Percentiles rank a stretch among this genome's conserved stretches.
These are phyloP conservation scores for Zasmidium angulare DNA, from an alignment of 2,329 filamentous ascomycete genomes.

Conservation along the genomic window DNA sequence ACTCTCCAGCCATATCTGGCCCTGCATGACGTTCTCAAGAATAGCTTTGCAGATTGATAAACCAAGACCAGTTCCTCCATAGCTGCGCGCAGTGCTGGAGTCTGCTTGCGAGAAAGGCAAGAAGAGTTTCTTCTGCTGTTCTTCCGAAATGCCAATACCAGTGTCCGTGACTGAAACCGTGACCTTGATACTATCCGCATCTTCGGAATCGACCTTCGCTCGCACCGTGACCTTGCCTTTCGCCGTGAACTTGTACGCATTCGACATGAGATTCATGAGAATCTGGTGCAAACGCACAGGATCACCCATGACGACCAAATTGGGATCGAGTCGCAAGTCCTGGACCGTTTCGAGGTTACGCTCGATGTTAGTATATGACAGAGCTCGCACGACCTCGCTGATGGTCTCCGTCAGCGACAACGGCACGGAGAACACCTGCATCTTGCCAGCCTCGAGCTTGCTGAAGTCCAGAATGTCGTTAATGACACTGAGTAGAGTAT, in stretches of 20 bases:
- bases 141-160: constrained; percentile 83
- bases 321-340: constrained; percentile 54
- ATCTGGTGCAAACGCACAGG: constrained; percentile 54
- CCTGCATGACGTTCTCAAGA: constrained; percentile 88
- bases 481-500: constrained; percentile 53
- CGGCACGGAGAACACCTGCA: constrained; percentile 60
- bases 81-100: constrained; percentile 83
- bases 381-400: constrained; percentile 61
- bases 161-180: constrained; percentile 88
- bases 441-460: constrained; percentile 55
- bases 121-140: constrained; percentile 83
- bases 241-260: constrained; percentile 92
- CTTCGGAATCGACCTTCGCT: constrained; percentile 70
- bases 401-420: constrained; percentile 58
- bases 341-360: constrained; percentile 60
- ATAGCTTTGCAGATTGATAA: constrained; percentile 93
- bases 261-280: constrained; percentile 79
- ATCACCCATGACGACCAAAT: constrained; percentile 54
- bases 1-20: constrained; percentile 79
- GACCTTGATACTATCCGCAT: constrained; percentile 67
- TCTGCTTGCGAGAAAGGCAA: constrained; percentile 92
- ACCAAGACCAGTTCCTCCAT: constrained; percentile 86
- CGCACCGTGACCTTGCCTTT: constrained; percentile 82
- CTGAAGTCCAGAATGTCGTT: constrained; percentile 55
- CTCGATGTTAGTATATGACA: constrained; percentile 64